phyloP scores from a whole-genome alignment of 2,329 filamentous ascomycete species.

The Epichloe amarillans region DNA sequence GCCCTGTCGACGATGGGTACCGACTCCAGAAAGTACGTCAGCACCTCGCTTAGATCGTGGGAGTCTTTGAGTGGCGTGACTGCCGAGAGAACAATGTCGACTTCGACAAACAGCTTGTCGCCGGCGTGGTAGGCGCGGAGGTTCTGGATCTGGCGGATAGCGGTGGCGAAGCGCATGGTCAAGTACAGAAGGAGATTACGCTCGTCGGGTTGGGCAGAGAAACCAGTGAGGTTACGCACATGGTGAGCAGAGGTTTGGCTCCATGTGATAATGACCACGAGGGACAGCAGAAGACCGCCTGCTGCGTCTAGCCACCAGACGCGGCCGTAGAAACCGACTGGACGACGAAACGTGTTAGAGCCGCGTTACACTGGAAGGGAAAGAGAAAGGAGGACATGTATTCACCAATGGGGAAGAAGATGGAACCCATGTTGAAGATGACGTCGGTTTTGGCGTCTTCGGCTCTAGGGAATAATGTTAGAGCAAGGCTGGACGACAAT shows the following conservation, averaged over 20 bases:
- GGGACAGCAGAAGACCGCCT: conserved; percentile 64
- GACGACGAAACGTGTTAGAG: neutral
- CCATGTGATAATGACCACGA: conserved; percentile 73
- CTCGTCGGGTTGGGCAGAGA: conserved; percentile 66
- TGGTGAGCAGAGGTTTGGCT: conserved; percentile 59
- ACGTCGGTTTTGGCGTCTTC: conserved; percentile 56
- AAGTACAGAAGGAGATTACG: conserved; percentile 78
- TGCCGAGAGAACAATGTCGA: conserved; percentile 73
- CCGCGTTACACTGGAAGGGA: neutral
- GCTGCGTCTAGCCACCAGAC: conserved; percentile 78
- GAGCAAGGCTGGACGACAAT: neutral
- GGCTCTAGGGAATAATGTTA: conserved; percentile 19
- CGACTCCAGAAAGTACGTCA: conserved; percentile 76
- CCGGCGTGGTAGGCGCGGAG: conserved; percentile 75
- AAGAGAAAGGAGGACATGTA: conserved; percentile 2
- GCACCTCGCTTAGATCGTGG: conserved; percentile 62
- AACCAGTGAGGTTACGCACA: conserved; percentile 68
- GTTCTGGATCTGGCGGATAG: conserved; percentile 75
- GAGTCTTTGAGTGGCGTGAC: conserved; percentile 63
- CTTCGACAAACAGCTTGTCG: conserved; percentile 70
- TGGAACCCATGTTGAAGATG: conserved; percentile 81
- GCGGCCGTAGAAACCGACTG: conserved; percentile 57
- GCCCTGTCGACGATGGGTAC: conserved; percentile 66
- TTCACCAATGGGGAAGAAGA: conserved; percentile 64
- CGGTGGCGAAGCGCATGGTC: conserved; percentile 84